Percentiles rank a stretch among this genome's conserved stretches.
phyloP scores from a whole-genome alignment of 2,329 filamentous ascomycete genomes.

The Pyrenochaeta sp. region DNA sequence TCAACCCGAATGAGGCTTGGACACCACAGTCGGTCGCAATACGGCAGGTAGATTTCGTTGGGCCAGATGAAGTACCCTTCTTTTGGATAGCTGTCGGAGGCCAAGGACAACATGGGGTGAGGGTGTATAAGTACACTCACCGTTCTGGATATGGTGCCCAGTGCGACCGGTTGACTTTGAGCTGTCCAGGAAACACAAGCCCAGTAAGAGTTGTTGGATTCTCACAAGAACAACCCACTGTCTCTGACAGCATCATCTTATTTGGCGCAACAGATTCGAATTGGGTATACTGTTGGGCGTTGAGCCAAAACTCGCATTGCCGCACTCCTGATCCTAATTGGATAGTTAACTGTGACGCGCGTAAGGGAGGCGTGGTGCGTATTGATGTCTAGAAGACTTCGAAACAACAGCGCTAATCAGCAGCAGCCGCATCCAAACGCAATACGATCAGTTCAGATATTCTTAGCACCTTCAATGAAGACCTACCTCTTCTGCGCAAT shows the following conservation, averaged over 20 bases:
- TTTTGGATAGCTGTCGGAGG: slow-evolving; percentile 30
- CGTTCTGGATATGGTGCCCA: slow-evolving; percentile 18
- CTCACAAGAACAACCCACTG: slow-evolving; percentile 13
- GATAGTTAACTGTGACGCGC: slow-evolving; percentile 14
- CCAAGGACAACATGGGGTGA: slow-evolving; percentile 28
- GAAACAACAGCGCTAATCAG: slow-evolving; percentile 5
- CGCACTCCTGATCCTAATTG: slow-evolving; percentile 5
- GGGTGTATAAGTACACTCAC: slow-evolving; percentile 21
- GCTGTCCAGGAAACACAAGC: slow-evolving; percentile 21
- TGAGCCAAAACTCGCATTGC: slow-evolving; percentile 5
- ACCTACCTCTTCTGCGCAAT: slow-evolving; percentile 29
- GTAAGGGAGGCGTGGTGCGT: slow-evolving; percentile 19
- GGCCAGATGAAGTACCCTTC: slow-evolving; percentile 2
- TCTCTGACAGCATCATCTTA: slow-evolving; percentile 11
- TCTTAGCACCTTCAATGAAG: slow-evolving; percentile 16
- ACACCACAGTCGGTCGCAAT: slow-evolving; percentile 26
- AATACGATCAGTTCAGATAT: slow-evolving; percentile 23
- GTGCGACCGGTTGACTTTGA: slow-evolving; percentile 11
- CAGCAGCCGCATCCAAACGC: slow-evolving; percentile 19
- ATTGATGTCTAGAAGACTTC: background rate
- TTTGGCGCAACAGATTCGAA: slow-evolving; percentile 27
- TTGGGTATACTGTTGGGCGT: slow-evolving; percentile 24
- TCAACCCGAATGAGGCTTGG: slow-evolving; percentile 22
- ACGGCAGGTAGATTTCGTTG: slow-evolving; percentile 14
- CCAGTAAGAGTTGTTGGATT: slow-evolving; percentile 26